Evolutionary conservation across 495 filamentous ascomycete species (phyloP), one percentile per base, ranked within the genome.

Genomic region (Aspergillus wentii): DNA sequence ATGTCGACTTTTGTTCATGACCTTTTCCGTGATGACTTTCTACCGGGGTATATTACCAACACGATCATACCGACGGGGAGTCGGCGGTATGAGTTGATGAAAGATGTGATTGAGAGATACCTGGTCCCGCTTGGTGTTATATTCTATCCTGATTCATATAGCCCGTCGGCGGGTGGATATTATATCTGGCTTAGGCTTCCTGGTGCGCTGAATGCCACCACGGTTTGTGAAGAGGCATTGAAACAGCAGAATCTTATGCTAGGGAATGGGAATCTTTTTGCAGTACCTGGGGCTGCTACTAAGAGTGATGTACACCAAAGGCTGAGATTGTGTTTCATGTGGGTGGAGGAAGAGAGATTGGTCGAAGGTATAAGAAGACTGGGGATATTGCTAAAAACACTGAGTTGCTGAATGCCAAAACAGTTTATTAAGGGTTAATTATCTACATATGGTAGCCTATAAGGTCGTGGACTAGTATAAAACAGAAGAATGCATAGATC

Each of bases 141-240:
- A 3, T 45, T 42, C 4, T 40, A 61, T 14, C 58, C 67, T 76
- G 2, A 55, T 69, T 14, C 79, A 74, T 1, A 64, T 59, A 9
- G 67, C 76, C 48, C 52, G 64, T 11, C 38, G 39, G 3, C 54
- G 68, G 83, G 83, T 0, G 83, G 83, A 0, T 88, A 83, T 51
- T 88, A 83, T 46, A 49, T 84, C 8, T 86, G 83, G 82, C 39
- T 86, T 5, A 64, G 58, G 6, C 55, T 88, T 9, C 78, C 79
- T 0, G 41, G 33, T 14, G 41, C 44, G 16, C 45, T 70, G 4
- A 55, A 48, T 27, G 71, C 70, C 0, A 46, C 45, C 5, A 62
- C 49, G 13, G 64, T 85, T 2, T 66, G 75, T 13, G 47, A 61
- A 22, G 47, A 57, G 8, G 73, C 72, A 15, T 52, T 60, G 31